These are phyloP conservation scores for Neurospora discreta DNA, from an alignment of 495 filamentous ascomycete species.

Conservation along the genomic window DNA sequence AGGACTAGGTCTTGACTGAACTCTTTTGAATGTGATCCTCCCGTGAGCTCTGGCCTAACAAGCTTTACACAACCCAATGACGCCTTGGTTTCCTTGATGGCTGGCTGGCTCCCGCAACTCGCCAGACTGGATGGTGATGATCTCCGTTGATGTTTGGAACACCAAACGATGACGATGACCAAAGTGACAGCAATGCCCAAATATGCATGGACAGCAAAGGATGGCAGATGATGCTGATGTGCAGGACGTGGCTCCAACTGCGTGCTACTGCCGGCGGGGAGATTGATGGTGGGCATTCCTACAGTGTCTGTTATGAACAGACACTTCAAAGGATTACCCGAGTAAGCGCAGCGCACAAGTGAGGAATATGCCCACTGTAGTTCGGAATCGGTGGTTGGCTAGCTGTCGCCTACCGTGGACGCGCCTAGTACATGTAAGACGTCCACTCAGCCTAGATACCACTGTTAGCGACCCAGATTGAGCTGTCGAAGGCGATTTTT, in stretches of 20 bases:
- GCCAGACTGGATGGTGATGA: not conserved
- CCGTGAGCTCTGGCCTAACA: not conserved
- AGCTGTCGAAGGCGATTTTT: not conserved
- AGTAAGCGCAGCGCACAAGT: constrained; percentile 5
- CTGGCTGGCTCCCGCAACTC: not conserved
- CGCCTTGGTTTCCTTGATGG: not conserved
- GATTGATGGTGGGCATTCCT: constrained; percentile 34
- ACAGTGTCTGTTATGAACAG: constrained; percentile 13
- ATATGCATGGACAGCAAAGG: constrained; percentile 18
- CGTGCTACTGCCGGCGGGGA: constrained; percentile 23
- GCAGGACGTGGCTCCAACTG: constrained; percentile 14
- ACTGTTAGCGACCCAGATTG: not conserved
- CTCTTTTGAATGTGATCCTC: not conserved
- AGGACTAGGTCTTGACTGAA: not conserved
- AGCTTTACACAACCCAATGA: not conserved
- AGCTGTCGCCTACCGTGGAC: not conserved
- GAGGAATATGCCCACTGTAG: constrained; percentile 11
- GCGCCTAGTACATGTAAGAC: not conserved
- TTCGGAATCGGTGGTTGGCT: constrained; percentile 15
- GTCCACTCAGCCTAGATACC: not conserved
- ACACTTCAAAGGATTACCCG: constrained; percentile 15
- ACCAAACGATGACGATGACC: constrained; percentile 10
- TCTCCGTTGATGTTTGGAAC: not conserved
- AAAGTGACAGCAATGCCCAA: constrained; percentile 18
- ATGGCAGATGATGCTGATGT: not conserved